Base-by-base conservation (phyloP, 768 basidiomycete species). In the Boletus sensibilis region DNA sequence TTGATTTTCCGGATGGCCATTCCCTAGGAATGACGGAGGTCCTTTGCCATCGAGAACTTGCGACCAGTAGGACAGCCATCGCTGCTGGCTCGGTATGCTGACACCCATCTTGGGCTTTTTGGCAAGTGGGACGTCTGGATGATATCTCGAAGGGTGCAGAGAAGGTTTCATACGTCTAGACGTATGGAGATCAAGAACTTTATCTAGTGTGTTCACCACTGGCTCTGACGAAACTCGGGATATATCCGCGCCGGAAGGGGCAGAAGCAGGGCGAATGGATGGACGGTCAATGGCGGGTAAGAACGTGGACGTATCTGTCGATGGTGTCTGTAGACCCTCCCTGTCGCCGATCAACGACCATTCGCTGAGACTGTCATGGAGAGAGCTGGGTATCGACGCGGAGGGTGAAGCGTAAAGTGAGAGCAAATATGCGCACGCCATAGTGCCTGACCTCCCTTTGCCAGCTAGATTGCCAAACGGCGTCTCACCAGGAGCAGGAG, bases 371-470 rank as follows among this genome's bases (percentile, higher is more conserved):
- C 47, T 62, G 42, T 76, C 53, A 6, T 14, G 55, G 31, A 49
- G 54, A 42, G 60, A 16, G 39, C 29, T 29, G 3, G 58, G 27
- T 4, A 51, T 41, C 16, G 74, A 72, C 0, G 82, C 81, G 5
- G 83, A 75, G 4, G 75, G 73, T 9, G 83, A 81, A 1, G 70
- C 56, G 39, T 74, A 74, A 21, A 79, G 74, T 0, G 88, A 79
- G 14, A 95, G 80, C 3, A 95, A 77, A 69, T 93, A 91, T 11
- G 90, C 78, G 68, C 92, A 92, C 0, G 92, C 89, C 59, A 94
- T 80, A 0, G 89, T 93, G 10, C 93, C 93, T 0, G 92, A 93
- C 51, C 92, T 79, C 14, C 92, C 92, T 69, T 94, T 88, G 0
- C 89, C 88, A 50, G 88, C 88, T 89, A 51, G 18, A 47, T 53